These are phyloP conservation scores for Lichtheimia hyalospora DNA, from an alignment of 371 early-diverging fungal genomes.

Conservation along the genomic window DNA sequence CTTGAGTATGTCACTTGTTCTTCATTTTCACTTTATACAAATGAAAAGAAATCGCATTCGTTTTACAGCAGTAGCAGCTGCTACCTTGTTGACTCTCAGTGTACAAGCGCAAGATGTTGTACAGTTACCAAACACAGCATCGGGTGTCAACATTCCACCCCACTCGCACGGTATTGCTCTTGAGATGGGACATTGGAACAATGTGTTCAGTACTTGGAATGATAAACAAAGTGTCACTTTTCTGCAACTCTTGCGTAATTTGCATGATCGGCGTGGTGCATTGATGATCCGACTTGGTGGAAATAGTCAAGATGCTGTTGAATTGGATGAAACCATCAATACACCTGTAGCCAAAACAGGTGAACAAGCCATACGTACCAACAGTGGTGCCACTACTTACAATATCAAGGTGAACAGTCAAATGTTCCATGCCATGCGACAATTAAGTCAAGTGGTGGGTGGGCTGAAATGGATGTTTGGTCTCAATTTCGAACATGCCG, in stretches of 20 bases:
- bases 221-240: conserved; percentile 8
- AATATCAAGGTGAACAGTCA: conserved; percentile 8
- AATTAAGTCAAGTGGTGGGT: background rate
- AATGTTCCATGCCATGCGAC: conserved; percentile 14
- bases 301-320: conserved; percentile 16
- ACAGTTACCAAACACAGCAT: conserved; percentile 9
- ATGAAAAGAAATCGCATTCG: too few species aligned
- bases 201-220: conserved; percentile 4
- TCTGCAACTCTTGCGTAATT: conserved; percentile 12
- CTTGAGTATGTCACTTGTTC: too few species aligned
- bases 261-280: conserved; percentile 13
- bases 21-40: too few species aligned
- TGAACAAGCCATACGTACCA: conserved; percentile 3
- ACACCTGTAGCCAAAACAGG: conserved; percentile 6
- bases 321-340: conserved; percentile 9
- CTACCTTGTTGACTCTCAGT: background rate
- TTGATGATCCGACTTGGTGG: conserved; percentile 18
- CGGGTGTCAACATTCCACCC: conserved; percentile 10
- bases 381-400: conserved; percentile 10
- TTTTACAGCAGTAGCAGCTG: too few species aligned
- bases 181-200: conserved; percentile 14
- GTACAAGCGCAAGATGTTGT: background rate
- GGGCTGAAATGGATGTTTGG: conserved; percentile 15
- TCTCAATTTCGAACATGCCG: conserved; percentile 14
- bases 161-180: conserved; percentile 14